Evolutionary conservation across 2,329 filamentous ascomycete species (phyloP), one percentile per base, ranked within the genome.

Genomic region (Simplicillium aogashimaense): DNA sequence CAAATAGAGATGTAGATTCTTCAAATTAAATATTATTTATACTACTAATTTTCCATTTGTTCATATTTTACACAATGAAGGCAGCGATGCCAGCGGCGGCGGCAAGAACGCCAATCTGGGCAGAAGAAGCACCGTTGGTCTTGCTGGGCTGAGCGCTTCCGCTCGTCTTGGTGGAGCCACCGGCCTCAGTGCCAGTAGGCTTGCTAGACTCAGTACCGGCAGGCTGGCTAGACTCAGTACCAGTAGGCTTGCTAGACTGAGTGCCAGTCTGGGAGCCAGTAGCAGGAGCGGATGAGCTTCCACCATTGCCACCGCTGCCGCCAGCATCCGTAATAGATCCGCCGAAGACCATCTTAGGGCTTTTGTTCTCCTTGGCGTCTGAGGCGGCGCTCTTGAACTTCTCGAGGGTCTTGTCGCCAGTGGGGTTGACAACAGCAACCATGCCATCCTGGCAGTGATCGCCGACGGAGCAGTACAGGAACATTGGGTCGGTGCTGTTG

Each of bases 391-490:
- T 41, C 39, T 42, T 46, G 43, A 45, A 52, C 16, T 38, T 37
- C 12, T 44, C 41, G 15, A 53, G 47, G 8, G 48, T 51, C 42
- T 47, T 37, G 15, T 48, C 39, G 15, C 38, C 43, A 14, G 43
- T 46, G 15, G 50, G 46, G 42, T 57, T 59, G 43, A 59, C 47
- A 33, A 51, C 53, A 25, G 52, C 53, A 7, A 57, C 48, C 56
- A 59, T 58, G 35, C 57, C 56, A 7, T 29, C 41, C 47, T 54
- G 47, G 43, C 57, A 60, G 45, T 60, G 54, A 14, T 40, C 39
- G 14, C 33, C 45, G 36, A 45, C 41, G 25, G 45, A 47, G 43
- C 54, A 60, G 50, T 58, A 60, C 44, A 54, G 53, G 40, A 54
- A 52, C 15, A 55, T 48, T 33, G 56, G 51, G 18, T 56, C 47